Base-by-base conservation (phyloP, 2,329 filamentous ascomycete genomes). In the Geoglossum cookeanum region DNA sequence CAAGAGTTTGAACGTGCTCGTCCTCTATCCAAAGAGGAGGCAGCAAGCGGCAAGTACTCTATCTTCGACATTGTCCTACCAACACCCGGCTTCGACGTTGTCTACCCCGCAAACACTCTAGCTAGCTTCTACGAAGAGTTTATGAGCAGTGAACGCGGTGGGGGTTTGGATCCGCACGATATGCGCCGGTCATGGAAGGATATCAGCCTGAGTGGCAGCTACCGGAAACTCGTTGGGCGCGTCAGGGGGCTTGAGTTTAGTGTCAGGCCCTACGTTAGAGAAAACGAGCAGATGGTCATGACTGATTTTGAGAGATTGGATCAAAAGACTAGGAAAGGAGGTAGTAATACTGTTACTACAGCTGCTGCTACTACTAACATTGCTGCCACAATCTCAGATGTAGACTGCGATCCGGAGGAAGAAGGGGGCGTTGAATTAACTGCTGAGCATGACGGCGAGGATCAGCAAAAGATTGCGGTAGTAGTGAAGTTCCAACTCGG, bases 31-130 rank as follows among this genome's bases (percentile, higher is more conserved):
- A 79, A 79, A 3, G 81, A 84, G n/a, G 92, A 98, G 67, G 86
- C 81, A 2, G 75, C 77, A 30, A 86, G 81, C 61, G 88, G 87
- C 9, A 76, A 78, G 58, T 96, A 84, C 70, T 80, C 77, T 42
- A 85, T 98, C 63, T 88, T 86, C 65, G 92, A 98, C 66, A 67
- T 97, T 60, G 90, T 98, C 11, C 76, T 98, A 1, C 91, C 94
- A 2, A 83, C 85, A n/a, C 92, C 92, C 0, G 92, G 92, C 17
- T 96, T 83, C 71, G 89, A 95, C 63, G 79, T 97, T 44, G 69
- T 86, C 39, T 98, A 97, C 66, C 92, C 92, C 0, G 67, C 75
- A 27, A 97, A 98, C 68, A 80, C 80, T 39, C 80, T 95, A 60
- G 87, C 85, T n/a, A 75, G 80, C 2, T 94, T 84, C 68, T 98